phyloP scores from a whole-genome alignment of 73 alveolate genomes.

The Symbiodinium pilosum region DNA sequence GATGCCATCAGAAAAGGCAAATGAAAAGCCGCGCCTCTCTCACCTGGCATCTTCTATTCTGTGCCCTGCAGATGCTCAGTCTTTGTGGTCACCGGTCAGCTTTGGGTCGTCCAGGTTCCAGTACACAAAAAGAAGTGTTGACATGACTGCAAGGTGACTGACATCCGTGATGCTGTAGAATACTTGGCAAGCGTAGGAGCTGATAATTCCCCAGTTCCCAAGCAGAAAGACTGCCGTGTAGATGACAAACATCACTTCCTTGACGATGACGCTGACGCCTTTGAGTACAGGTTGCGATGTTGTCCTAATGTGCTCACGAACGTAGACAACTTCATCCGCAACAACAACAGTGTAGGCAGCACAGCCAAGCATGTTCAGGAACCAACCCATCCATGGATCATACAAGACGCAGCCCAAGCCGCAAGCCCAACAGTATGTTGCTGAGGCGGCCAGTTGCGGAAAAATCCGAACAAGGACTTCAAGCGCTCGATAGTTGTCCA shows the following conservation, averaged over 20 bases:
- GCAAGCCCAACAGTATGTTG: conserved; percentile 32
- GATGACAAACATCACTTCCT: conserved; percentile 33
- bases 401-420: conserved; percentile 31
- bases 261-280: conserved; percentile 24
- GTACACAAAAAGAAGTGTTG: conserved; percentile 31
- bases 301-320: conserved; percentile 1
- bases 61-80: no score
- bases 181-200: conserved; percentile 17
- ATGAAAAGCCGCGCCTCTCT: no score
- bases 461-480: conserved; percentile 29
- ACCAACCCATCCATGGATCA: conserved; percentile 61
- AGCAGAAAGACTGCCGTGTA: conserved; percentile 32
- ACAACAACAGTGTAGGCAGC: conserved; percentile 17
- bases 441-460: conserved; percentile 43
- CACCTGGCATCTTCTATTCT: no score
- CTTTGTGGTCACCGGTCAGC: conserved; percentile 11
- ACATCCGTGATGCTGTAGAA: conserved; percentile 37
- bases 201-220: conserved; percentile 19
- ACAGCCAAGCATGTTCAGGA: conserved; percentile 8
- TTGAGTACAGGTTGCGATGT: conserved; percentile 32
- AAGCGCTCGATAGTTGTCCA: conserved; percentile 14
- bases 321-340: conserved; percentile 41
- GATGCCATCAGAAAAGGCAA: no score
- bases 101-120: conserved; percentile 40
- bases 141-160: conserved; percentile 51